Evolutionary conservation across 2,329 filamentous ascomycete genomes (phyloP).

Genomic region (Calonectria multiphialidica): DNA sequence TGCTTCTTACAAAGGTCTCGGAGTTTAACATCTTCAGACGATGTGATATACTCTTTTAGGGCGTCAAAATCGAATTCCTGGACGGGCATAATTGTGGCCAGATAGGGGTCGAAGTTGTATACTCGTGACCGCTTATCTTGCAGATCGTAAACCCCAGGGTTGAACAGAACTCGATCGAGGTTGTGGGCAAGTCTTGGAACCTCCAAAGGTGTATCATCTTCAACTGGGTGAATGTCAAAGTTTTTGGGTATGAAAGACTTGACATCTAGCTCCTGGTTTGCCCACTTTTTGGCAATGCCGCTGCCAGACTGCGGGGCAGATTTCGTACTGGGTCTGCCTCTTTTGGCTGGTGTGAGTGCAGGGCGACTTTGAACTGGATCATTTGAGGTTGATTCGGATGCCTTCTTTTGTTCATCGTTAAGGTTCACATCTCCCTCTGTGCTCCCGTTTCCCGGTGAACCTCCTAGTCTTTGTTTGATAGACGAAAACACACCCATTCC

Average conservation of each 20-base stretch:
- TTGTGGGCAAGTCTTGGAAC: slow-evolving; percentile 78
- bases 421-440: background rate
- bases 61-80: slow-evolving; percentile 92
- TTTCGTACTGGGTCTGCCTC: background rate
- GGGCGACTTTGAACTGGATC: background rate
- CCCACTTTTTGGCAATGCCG: background rate
- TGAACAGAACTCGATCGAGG: slow-evolving; percentile 93
- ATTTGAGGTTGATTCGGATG: background rate
- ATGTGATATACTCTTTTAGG: slow-evolving; percentile 89
- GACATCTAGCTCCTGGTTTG: slow-evolving; percentile 37
- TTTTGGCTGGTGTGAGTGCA: background rate
- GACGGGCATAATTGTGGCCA: slow-evolving; percentile 93
- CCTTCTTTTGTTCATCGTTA: background rate
- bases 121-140: slow-evolving; percentile 90
- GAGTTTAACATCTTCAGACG: slow-evolving; percentile 83
- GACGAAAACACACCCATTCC: slow-evolving; percentile 43
- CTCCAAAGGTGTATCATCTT: slow-evolving; percentile 45
- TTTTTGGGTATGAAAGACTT: slow-evolving; percentile 43
- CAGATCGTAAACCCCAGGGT: slow-evolving; percentile 90
- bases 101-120: slow-evolving; percentile 97
- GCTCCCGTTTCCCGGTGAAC: background rate
- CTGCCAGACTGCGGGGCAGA: background rate
- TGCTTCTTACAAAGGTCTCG: slow-evolving; percentile 75
- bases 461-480: slow-evolving; percentile 43
- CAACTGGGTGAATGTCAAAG: slow-evolving; percentile 47